These are phyloP conservation scores for Sporothrix variecibatus DNA, from an alignment of 2,329 filamentous ascomycete species.

Conservation along the genomic window DNA sequence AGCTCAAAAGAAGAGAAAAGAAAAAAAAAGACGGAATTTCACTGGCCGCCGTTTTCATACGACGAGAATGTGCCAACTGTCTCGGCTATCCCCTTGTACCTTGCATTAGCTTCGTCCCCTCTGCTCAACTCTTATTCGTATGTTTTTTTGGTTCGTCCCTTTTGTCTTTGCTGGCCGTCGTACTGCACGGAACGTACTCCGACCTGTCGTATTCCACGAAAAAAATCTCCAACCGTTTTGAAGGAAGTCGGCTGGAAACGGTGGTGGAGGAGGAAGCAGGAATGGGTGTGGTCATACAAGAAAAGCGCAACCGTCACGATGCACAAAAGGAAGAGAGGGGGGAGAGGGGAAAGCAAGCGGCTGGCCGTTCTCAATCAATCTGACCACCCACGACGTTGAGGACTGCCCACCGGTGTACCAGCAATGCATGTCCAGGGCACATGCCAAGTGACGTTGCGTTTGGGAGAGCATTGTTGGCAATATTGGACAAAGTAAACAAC, in stretches of 20 bases:
- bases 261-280: no score
- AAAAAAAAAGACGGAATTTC: neutral
- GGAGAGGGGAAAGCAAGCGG: neutral
- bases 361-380: neutral
- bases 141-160: neutral
- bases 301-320: neutral
- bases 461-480: neutral
- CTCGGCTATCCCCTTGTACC: conserved; percentile 11
- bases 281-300: neutral
- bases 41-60: conserved; percentile 5
- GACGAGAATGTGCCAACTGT: conserved; percentile 20
- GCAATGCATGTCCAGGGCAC: neutral
- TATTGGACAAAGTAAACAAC: neutral
- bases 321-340: neutral
- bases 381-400: neutral
- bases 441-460: neutral
- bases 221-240: neutral
- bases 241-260: neutral
- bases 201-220: neutral
- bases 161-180: neutral
- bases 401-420: neutral
- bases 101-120: conserved; percentile 18
- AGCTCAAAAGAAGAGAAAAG: neutral
- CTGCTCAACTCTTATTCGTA: neutral
- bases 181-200: neutral